Evolutionary conservation across 192 early-diverging fungal genomes (phyloP), one percentile per base, ranked within the genome.

Genomic region (Backusella mclennaniae): DNA sequence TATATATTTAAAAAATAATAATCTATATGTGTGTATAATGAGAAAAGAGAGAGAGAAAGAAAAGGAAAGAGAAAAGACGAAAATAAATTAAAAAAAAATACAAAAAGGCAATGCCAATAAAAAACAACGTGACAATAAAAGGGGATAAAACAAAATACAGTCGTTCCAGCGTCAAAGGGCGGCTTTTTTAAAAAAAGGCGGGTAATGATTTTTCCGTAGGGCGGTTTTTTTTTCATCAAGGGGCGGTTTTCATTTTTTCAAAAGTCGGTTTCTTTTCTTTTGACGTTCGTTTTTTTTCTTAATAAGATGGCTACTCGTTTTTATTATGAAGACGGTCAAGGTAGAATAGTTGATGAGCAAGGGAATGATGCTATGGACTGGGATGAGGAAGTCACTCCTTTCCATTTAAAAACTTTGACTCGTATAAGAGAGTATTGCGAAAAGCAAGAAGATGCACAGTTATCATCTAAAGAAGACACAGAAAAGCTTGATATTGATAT

Each of bases 361-460:
- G 49, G 71, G 35, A 35, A 73, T 23, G 46, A 73, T 15, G 26
- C 71, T 17, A 73, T 73, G 71, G 71, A 73, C 66, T 67, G 33
- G 66, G 66, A 67, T 35, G 31, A 67, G 31, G 35, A 67, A 17
- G 66, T 29, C 35, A 35, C 33, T 35, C 66, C 17, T 35, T 67
- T 67, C 33, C 33, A 67, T 11, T 14, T 67, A 9, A 67, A 9
- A 31, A 35, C 6, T 17, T 3, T 35, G 17, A 29, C 33, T 67
- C 33, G 26, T 67, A 35, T 35, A 35, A 67, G 66, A 35, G 2
- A 67, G 1, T 67, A 53, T n/a, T 53, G n/a, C 21, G 52, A 53
- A 53, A 53, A 23, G 8, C 52, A 53, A 53, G 52, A n/a, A 53
- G 21, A n/a, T 23, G 17, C 21, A n/a, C n/a, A 53, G 52, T 26